Conservation (phyloP, 495 filamentous ascomycete species). For the Talaromyces ruber region DNA sequence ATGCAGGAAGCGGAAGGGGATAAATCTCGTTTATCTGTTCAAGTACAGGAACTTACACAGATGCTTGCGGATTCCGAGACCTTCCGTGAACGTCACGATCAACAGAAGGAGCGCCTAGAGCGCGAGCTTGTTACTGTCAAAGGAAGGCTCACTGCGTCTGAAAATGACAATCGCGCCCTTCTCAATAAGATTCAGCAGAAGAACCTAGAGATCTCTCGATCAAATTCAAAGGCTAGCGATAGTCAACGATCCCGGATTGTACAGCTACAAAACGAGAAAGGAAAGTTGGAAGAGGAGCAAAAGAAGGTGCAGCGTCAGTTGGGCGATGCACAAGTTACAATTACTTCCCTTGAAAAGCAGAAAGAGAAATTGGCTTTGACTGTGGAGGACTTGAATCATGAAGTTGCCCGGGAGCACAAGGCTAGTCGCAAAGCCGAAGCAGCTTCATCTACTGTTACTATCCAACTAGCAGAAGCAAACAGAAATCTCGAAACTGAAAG, state of each 20-base stretch:
- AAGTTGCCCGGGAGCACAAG: conserved; percentile 85
- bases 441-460: conserved; percentile 67
- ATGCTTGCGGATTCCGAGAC: conserved; percentile 81
- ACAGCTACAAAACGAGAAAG: conserved; percentile 75
- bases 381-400: conserved; percentile 90
- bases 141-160: conserved; percentile 82
- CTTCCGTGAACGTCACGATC: conserved; percentile 79
- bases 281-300: conserved; percentile 75
- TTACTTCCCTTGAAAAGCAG: conserved; percentile 86
- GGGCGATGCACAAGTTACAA: conserved; percentile 76
- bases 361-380: conserved; percentile 87
- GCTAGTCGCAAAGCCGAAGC: conserved; percentile 87
- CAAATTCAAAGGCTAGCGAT: conserved; percentile 78
- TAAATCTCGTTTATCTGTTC: conserved; percentile 57
- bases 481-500: conserved; percentile 84
- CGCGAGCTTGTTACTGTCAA: conserved; percentile 88
- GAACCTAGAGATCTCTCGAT: conserved; percentile 90
- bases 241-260: conserved; percentile 70
- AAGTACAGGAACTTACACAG: conserved; percentile 74
- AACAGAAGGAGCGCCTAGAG: conserved; percentile 87
- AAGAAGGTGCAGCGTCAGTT: conserved; percentile 74
- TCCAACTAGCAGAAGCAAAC: conserved; percentile 83
- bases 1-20: conserved; percentile 70
- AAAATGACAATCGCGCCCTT: conserved; percentile 93
- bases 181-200: conserved; percentile 97